These are phyloP conservation scores for Alternaria longipes DNA, from an alignment of 2,329 filamentous ascomycete species.

Conservation along the genomic window DNA sequence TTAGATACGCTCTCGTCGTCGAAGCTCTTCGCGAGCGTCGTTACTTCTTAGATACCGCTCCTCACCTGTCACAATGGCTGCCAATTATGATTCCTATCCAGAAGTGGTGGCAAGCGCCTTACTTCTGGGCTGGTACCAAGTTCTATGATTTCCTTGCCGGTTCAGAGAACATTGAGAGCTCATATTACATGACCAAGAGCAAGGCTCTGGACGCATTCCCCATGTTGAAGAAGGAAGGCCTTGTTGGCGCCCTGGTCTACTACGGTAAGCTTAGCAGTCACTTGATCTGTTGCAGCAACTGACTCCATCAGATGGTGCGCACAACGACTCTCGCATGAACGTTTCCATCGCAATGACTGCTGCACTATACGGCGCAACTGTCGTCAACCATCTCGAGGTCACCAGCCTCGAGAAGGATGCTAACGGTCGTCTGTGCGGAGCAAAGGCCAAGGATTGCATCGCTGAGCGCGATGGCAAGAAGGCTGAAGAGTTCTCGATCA, in stretches of 20 bases:
- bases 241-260: slow-evolving; percentile 86
- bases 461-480: slow-evolving; percentile 70
- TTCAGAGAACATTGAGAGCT: slow-evolving; percentile 86
- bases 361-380: slow-evolving; percentile 83
- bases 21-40: slow-evolving; percentile 84
- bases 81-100: slow-evolving; percentile 85
- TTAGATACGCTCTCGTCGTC: slow-evolving; percentile 73
- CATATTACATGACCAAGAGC: slow-evolving; percentile 86
- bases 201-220: slow-evolving; percentile 88
- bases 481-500: slow-evolving; percentile 72
- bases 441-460: slow-evolving; percentile 75
- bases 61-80: slow-evolving; percentile 81
- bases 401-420: slow-evolving; percentile 78
- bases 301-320: slow-evolving; percentile 73
- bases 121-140: slow-evolving; percentile 81
- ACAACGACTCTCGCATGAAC: slow-evolving; percentile 94
- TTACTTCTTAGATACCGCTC: slow-evolving; percentile 84
- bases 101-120: slow-evolving; percentile 84
- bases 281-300: slow-evolving; percentile 23
- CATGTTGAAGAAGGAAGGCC: slow-evolving; percentile 81
- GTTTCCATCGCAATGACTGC: slow-evolving; percentile 88
- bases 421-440: slow-evolving; percentile 76
- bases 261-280: slow-evolving; percentile 64
- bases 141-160: slow-evolving; percentile 86
- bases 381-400: slow-evolving; percentile 85